These are phyloP conservation scores for Xylaria acuta DNA, from an alignment of 495 filamentous ascomycete genomes.

Conservation along the genomic window DNA sequence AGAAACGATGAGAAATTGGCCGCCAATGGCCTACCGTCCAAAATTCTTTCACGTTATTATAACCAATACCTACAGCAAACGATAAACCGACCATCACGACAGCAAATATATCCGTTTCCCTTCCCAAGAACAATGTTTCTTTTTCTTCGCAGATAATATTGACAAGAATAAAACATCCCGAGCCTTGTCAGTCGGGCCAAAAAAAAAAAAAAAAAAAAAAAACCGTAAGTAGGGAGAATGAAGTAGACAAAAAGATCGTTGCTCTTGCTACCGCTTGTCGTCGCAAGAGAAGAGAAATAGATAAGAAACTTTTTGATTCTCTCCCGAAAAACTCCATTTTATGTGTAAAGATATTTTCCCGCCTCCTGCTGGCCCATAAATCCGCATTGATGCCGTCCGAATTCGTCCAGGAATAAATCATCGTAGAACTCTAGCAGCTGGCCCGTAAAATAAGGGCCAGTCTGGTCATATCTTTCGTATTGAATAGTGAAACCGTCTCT, in stretches of 20 bases:
- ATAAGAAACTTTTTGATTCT: slow-evolving; percentile 13
- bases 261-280: slow-evolving; percentile 20
- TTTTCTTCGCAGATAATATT: background rate
- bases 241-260: background rate
- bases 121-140: background rate
- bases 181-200: background rate
- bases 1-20: background rate
- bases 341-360: background rate
- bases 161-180: background rate
- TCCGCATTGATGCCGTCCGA: slow-evolving; percentile 11
- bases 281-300: slow-evolving; percentile 5
- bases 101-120: background rate
- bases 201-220: slow-evolving; percentile 5
- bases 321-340: slow-evolving; percentile 13
- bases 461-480: slow-evolving; percentile 16
- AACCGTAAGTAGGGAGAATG: background rate
- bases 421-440: slow-evolving; percentile 1
- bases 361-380: slow-evolving; percentile 9
- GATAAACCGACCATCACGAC: background rate
- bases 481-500: slow-evolving; percentile 19
- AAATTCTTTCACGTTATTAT: background rate
- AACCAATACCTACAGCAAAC: background rate
- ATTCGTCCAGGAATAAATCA: slow-evolving; percentile 21
- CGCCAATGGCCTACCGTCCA: background rate
- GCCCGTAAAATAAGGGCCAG: background rate